Evolutionary conservation across 2,329 filamentous ascomycete genomes (phyloP).

Genomic region (Pyrenochaeta sp.): DNA sequence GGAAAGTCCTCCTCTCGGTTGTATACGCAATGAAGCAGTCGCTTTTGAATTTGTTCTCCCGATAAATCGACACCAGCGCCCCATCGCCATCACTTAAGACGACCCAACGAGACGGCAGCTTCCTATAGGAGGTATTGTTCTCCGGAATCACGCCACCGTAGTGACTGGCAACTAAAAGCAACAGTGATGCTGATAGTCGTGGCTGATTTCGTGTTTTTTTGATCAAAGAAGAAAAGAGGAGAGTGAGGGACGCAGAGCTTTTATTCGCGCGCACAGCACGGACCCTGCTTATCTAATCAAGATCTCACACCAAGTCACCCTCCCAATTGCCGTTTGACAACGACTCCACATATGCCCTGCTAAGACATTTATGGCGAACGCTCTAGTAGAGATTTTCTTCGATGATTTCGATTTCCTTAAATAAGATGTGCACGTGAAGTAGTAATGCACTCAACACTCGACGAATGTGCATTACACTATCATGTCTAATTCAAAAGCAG

Average conservation of each 20-base stretch:
- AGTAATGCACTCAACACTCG: too few species aligned
- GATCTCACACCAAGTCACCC: too few species aligned
- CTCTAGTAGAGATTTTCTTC: too few species aligned
- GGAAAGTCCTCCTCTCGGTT: too few species aligned
- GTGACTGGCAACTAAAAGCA: slow-evolving; percentile 74
- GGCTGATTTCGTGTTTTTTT: slow-evolving; percentile 71
- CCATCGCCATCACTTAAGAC: slow-evolving; percentile 76
- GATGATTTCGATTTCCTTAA: too few species aligned
- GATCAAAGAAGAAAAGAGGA: slow-evolving; percentile 58
- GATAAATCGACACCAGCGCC: slow-evolving; percentile 74
- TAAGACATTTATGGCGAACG: too few species aligned
- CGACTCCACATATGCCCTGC: too few species aligned
- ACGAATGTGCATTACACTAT: too few species aligned
- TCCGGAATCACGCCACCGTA: slow-evolving; percentile 69
- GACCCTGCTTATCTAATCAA: neutral
- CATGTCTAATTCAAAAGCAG: neutral
- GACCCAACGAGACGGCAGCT: slow-evolving; percentile 73
- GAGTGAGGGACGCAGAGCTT: slow-evolving; percentile 29
- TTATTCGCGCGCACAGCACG: slow-evolving; percentile 21
- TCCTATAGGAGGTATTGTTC: slow-evolving; percentile 70
- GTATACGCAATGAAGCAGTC: too few species aligned
- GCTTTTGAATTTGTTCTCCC: slow-evolving; percentile 63
- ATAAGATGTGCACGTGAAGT: too few species aligned
- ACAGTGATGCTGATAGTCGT: slow-evolving; percentile 69
- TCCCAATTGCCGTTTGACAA: too few species aligned